A percentile compares a stretch with the other conserved stretches of the same genome.
phyloP scores from a whole-genome alignment of 2,329 filamentous ascomycete species.

The Sphaerulina musiva region DNA sequence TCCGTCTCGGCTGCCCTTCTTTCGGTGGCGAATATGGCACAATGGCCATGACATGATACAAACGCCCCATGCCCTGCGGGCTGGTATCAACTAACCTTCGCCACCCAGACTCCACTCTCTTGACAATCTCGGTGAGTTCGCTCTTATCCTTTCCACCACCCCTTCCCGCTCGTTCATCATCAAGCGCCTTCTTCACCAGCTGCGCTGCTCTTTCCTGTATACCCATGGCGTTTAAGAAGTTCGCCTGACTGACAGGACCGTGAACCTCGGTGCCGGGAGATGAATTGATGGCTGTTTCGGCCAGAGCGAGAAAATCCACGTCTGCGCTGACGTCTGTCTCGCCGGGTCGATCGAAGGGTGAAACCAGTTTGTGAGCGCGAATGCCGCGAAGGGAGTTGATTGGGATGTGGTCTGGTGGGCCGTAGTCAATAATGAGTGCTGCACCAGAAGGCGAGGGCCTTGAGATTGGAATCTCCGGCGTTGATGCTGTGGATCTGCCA shows the following conservation, averaged over 20 bases:
- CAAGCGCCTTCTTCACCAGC: conserved; percentile 48
- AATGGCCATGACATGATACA: conserved; percentile 91
- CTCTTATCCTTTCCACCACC: conserved; percentile 34
- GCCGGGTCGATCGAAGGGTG: conserved; percentile 72
- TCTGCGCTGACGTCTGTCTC: conserved; percentile 84
- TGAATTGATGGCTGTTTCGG: conserved; percentile 69
- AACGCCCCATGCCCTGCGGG: conserved; percentile 80
- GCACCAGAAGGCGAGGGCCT: conserved; percentile 68
- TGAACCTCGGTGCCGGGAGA: conserved; percentile 83
- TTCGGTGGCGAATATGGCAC: conserved; percentile 51
- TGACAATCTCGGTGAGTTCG: conserved; percentile 45
- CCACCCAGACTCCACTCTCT: conserved; percentile 66
- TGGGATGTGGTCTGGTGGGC: conserved; percentile 69
- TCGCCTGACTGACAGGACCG: conserved; percentile 78
- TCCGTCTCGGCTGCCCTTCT: conserved; percentile 63
- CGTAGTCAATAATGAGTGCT: conserved; percentile 94
- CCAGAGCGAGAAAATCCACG: conserved; percentile 84
- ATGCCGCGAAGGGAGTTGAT: conserved; percentile 89
- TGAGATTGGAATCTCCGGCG: conserved; percentile 33
- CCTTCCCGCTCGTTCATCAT: conserved; percentile 30
- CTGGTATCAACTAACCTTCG: conserved; percentile 76
- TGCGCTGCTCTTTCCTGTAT: conserved; percentile 69
- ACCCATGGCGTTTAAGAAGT: conserved; percentile 74
- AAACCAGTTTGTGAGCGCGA: conserved; percentile 65
- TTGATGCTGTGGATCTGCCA: conserved; percentile 20